Conservation (phyloP, 176 grass and related monocot species). For the Calamus simplicifolius region DNA sequence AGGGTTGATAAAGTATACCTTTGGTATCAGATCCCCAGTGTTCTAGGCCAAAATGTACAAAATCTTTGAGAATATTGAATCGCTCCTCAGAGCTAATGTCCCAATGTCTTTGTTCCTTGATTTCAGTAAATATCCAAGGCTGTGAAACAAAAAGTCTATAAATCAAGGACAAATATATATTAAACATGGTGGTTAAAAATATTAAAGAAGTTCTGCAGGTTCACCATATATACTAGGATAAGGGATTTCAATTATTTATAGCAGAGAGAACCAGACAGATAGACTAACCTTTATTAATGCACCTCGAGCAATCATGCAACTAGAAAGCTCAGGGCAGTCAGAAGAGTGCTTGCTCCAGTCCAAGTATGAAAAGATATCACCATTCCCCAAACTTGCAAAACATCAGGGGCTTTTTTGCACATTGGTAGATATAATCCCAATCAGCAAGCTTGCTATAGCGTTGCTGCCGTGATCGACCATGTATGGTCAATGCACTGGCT, state of each 20-base stretch:
- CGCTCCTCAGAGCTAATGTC: constrained; percentile 82
- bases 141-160: constrained; percentile 21
- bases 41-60: constrained; percentile 59
- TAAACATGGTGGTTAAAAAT: neutral
- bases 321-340: constrained; percentile 45
- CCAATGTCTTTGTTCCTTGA: constrained; percentile 96
- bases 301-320: constrained; percentile 84
- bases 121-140: constrained; percentile 99
- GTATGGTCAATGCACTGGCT: constrained; percentile 74
- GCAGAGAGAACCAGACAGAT: neutral
- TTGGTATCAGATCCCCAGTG: constrained; percentile 95
- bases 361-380: constrained; percentile 80
- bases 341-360: constrained; percentile 67
- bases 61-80: constrained; percentile 86
- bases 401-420: constrained; percentile 61
- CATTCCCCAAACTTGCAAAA: constrained; percentile 90
- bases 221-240: no score
- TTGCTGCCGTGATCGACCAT: constrained; percentile 87
- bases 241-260: neutral
- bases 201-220: neutral
- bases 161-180: neutral
- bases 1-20: constrained; percentile 28
- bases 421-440: constrained; percentile 94
- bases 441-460: constrained; percentile 92
- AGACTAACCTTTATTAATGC: constrained; percentile 75